Percentiles rank a stretch among this genome's conserved stretches.
These are phyloP conservation scores for Penicillium sp. DNA, from an alignment of 2,329 filamentous ascomycete genomes.

Conservation along the genomic window DNA sequence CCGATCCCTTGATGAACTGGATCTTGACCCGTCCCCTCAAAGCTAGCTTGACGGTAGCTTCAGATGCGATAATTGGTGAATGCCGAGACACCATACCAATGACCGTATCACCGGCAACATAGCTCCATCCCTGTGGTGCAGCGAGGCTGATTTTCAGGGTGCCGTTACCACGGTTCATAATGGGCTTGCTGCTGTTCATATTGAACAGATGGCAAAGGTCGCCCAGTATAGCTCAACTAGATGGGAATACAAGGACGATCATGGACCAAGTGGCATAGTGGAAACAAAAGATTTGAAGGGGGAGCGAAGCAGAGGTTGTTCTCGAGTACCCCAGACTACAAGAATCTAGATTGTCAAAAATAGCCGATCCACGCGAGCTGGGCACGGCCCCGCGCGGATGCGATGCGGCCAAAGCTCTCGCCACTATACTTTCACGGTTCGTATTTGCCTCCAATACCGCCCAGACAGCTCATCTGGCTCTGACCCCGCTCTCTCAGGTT, in stretches of 20 bases:
- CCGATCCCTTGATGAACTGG: neutral
- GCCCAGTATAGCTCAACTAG: neutral
- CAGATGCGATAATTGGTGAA: neutral
- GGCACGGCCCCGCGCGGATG: neutral
- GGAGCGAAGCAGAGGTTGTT: neutral
- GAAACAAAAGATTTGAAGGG: neutral
- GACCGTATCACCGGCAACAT: conserved; percentile 1
- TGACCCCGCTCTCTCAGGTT: neutral
- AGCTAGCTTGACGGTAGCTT: neutral
- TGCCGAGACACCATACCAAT: conserved; percentile 1
- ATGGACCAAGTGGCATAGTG: neutral
- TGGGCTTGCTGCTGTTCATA: neutral
- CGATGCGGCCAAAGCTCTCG: neutral
- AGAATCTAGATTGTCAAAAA: neutral
- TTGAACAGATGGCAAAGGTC: neutral
- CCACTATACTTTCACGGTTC: neutral
- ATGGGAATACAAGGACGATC: neutral
- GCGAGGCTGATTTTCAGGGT: conserved; percentile 1
- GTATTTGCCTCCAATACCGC: neutral
- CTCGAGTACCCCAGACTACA: neutral
- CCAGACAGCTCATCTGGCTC: neutral
- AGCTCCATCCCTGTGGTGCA: neutral
- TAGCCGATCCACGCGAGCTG: neutral
- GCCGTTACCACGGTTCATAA: neutral
- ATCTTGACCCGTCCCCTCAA: conserved; percentile 1